Evolutionary conservation across 805 yeast species (phyloP).

Genomic region (Blastobotrys mokoenaii): DNA sequence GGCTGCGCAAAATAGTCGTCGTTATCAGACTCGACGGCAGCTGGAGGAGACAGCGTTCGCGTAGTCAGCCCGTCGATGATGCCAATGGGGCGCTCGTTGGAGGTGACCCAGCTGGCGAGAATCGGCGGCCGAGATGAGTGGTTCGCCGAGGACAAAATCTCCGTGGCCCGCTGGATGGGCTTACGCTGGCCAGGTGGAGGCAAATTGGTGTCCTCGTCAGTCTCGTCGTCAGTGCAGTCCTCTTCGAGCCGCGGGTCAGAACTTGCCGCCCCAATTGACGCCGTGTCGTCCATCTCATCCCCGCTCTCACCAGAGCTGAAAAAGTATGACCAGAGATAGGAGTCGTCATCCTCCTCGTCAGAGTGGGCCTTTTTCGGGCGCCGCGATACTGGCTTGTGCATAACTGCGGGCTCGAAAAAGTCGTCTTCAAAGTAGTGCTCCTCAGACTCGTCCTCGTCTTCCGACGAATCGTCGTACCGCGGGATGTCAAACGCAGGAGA

Average conservation of each 20-base stretch:
- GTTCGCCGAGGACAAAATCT: slow-evolving; percentile 78
- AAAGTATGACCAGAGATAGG: slow-evolving; percentile 68
- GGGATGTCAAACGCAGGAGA: slow-evolving; percentile 10
- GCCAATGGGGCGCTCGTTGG: slow-evolving; percentile 72
- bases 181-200: slow-evolving; percentile 60
- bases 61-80: slow-evolving; percentile 93
- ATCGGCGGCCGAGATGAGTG: slow-evolving; percentile 86
- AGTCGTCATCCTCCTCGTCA: slow-evolving; percentile 50
- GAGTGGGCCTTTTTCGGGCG: slow-evolving; percentile 5
- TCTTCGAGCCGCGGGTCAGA: slow-evolving; percentile 9
- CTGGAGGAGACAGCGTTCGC: slow-evolving; percentile 58
- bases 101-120: slow-evolving; percentile 85
- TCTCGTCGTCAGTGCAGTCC: slow-evolving; percentile 67
- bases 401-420: slow-evolving; percentile 19
- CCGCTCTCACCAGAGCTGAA: slow-evolving; percentile 39
- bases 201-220: slow-evolving; percentile 83
- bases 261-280: slow-evolving; percentile 11
- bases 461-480: slow-evolving; percentile 19
- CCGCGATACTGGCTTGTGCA: not conserved
- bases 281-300: slow-evolving; percentile 16
- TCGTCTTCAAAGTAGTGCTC: slow-evolving; percentile 21
- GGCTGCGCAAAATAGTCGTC: not conserved
- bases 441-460: slow-evolving; percentile 23
- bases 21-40: slow-evolving; percentile 10
- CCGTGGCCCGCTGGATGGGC: slow-evolving; percentile 78